Conservation (phyloP, 805 yeast genomes). For the Komagataella phaffii region DNA sequence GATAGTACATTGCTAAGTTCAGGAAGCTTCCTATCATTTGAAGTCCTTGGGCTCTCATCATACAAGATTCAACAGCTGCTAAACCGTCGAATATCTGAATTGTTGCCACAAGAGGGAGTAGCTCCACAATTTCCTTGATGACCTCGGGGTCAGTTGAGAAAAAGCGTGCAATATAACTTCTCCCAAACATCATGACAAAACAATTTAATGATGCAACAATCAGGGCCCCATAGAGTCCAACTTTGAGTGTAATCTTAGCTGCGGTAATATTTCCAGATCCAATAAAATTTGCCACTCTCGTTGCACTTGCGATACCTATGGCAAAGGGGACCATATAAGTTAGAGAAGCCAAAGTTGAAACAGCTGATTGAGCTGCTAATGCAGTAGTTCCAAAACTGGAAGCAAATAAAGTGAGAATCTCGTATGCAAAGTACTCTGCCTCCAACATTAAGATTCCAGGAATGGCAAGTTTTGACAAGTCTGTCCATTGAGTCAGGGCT, state of each 20-base stretch:
- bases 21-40: constrained; percentile 63
- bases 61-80: constrained; percentile 60
- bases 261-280: constrained; percentile 24
- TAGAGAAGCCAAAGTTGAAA: constrained; percentile 37
- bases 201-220: constrained; percentile 25
- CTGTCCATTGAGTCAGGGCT: constrained; percentile 22
- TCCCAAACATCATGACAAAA: constrained; percentile 28
- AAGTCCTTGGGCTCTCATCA: constrained; percentile 63
- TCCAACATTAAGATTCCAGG: constrained; percentile 42
- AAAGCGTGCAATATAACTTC: constrained; percentile 34
- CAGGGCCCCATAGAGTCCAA: constrained; percentile 23
- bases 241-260: constrained; percentile 27
- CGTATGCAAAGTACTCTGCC: constrained; percentile 46
- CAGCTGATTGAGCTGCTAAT: constrained; percentile 42
- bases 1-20: constrained; percentile 40
- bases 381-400: constrained; percentile 38
- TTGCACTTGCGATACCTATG: constrained; percentile 38
- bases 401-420: constrained; percentile 39
- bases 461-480: constrained; percentile 29
- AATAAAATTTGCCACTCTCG: constrained; percentile 40
- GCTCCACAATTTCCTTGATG: constrained; percentile 29
- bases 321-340: constrained; percentile 47
- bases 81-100: constrained; percentile 60
- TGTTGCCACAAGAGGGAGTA: constrained; percentile 53
- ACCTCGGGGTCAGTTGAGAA: constrained; percentile 57